Evolutionary conservation across 2,329 filamentous ascomycete species (phyloP).

Genomic region (Metarhizium rileyi): DNA sequence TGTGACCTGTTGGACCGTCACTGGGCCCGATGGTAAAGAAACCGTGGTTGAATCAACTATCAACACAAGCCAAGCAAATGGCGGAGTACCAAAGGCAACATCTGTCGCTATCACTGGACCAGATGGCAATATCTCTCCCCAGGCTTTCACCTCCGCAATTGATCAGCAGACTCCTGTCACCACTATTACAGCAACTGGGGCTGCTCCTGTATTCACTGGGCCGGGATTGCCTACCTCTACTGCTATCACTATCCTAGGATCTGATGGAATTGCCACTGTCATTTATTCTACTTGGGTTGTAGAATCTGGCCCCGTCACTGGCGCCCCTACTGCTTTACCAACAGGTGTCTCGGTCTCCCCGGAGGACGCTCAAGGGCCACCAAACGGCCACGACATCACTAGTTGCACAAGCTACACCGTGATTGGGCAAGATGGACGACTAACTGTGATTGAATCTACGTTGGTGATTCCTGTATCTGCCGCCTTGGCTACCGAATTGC

Average conservation of each 20-base stretch:
- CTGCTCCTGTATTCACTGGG: conserved; percentile 4
- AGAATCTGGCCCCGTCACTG: conserved; percentile 3
- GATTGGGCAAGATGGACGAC: conserved; percentile 21
- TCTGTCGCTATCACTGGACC: background rate
- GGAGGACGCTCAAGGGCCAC: conserved; percentile 1
- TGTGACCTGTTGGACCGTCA: conserved; percentile 12
- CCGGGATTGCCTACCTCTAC: conserved; percentile 4
- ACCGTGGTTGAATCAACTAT: conserved; percentile 24
- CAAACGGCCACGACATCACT: conserved; percentile 7
- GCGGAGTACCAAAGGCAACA: background rate
- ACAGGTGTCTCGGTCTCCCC: background rate
- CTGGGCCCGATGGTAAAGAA: conserved; percentile 14
- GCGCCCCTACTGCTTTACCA: conserved; percentile 4
- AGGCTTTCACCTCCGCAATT: background rate
- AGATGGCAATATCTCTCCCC: conserved; percentile 1
- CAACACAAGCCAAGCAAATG: conserved; percentile 1
- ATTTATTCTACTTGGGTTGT: conserved; percentile 8
- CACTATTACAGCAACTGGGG: conserved; percentile 6
- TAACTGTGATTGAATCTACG: conserved; percentile 25
- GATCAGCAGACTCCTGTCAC: conserved; percentile 5
- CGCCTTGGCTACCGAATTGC: conserved; percentile 6
- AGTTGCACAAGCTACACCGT: conserved; percentile 17
- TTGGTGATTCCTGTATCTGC: conserved; percentile 17
- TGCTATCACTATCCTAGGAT: conserved; percentile 5
- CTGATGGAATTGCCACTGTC: conserved; percentile 8